Evolutionary conservation across 2,329 filamentous ascomycete genomes (phyloP).

Genomic region (Trichoderma hamatum): DNA sequence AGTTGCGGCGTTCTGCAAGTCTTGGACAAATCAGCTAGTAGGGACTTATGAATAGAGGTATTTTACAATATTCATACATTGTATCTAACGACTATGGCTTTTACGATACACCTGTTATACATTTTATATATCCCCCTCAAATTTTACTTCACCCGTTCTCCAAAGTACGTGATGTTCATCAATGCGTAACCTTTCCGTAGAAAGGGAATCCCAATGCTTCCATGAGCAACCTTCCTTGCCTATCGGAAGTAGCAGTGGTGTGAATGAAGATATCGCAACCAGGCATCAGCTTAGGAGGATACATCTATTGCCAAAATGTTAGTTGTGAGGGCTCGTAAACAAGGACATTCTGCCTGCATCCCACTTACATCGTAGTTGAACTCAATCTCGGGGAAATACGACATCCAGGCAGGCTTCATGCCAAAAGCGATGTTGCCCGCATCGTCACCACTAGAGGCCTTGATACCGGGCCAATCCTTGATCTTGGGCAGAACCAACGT

Average conservation of each 20-base stretch:
- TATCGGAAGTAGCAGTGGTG: constrained; percentile 82
- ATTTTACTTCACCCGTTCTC: background rate
- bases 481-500: constrained; percentile 91
- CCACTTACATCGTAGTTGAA: constrained; percentile 86
- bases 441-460: constrained; percentile 72
- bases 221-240: constrained; percentile 75
- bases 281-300: constrained; percentile 73
- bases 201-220: constrained; percentile 64
- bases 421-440: constrained; percentile 88
- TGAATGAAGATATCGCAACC: constrained; percentile 82
- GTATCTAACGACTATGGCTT: constrained; percentile 8
- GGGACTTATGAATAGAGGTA: background rate
- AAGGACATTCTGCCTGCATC: background rate
- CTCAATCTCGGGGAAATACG: constrained; percentile 90
- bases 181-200: constrained; percentile 67
- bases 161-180: constrained; percentile 26
- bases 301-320: constrained; percentile 49
- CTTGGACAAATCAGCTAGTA: constrained; percentile 1
- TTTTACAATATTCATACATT: constrained; percentile 17
- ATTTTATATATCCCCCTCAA: constrained; percentile 35
- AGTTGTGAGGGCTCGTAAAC: background rate
- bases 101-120: constrained; percentile 44
- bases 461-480: constrained; percentile 86
- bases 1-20: constrained; percentile 37
- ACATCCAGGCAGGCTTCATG: constrained; percentile 72